These are phyloP conservation scores for Syzygium grande DNA, from an alignment of 345 rosid genomes.

Conservation along the genomic window DNA sequence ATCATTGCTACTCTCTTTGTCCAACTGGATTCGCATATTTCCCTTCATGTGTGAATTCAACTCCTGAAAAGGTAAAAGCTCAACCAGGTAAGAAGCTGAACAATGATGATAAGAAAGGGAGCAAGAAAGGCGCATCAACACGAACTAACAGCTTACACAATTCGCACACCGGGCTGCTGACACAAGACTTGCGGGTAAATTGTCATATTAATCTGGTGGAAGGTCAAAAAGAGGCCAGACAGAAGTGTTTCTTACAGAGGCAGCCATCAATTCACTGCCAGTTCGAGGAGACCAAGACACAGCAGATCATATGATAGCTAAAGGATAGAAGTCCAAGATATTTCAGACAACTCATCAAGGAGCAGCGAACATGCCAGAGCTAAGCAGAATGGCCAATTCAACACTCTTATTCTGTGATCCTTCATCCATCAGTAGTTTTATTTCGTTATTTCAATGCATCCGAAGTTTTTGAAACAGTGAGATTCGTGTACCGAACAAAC, in stretches of 20 bases:
- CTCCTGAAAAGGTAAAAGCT: conserved; percentile 39
- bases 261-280: not conserved
- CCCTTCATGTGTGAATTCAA: conserved; percentile 51
- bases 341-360: not conserved
- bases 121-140: not conserved
- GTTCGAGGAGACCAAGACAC: not conserved
- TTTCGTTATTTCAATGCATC: not conserved
- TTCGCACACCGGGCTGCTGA: not conserved
- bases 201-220: not conserved
- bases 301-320: not conserved
- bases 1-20: conserved; percentile 52
- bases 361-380: not conserved
- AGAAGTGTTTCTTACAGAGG: not conserved
- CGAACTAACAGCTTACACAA: not conserved
- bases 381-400: not conserved
- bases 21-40: conserved; percentile 35
- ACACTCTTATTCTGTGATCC: not conserved
- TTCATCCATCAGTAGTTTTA: not conserved
- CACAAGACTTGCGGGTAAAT: not conserved
- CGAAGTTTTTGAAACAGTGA: not conserved
- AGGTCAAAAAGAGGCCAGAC: not conserved
- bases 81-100: not conserved
- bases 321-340: not conserved
- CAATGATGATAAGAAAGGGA: not conserved
- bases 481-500: not conserved